Percentiles rank a stretch among this genome's conserved stretches.
These are phyloP conservation scores for Aegilops tauschii DNA, from an alignment of 176 grass and related monocot genomes.

Conservation along the genomic window DNA sequence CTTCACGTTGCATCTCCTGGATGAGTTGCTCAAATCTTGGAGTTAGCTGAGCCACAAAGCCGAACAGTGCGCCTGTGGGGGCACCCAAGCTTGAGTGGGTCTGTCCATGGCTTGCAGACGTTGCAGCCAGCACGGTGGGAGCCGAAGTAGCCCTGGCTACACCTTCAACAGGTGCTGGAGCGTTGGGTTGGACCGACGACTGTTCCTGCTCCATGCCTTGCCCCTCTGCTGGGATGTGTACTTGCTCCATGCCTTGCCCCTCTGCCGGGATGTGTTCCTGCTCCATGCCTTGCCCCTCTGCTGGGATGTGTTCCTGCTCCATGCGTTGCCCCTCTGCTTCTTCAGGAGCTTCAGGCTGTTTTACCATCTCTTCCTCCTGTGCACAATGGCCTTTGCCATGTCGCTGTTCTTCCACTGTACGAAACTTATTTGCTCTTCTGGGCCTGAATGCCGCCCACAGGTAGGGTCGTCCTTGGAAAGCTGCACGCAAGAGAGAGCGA, in stretches of 20 bases:
- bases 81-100: background rate
- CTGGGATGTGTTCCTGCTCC: background rate
- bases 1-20: background rate
- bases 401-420: background rate
- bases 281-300: background rate
- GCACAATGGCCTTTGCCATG: background rate
- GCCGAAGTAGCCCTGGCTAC: background rate
- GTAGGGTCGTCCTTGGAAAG: slow-evolving; percentile 34
- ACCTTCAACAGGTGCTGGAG: background rate
- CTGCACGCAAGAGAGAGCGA: background rate
- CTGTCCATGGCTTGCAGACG: background rate
- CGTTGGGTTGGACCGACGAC: background rate
- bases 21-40: slow-evolving; percentile 14
- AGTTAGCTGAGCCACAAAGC: background rate
- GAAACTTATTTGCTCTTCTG: background rate
- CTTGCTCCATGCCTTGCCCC: background rate
- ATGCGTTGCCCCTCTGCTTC: background rate
- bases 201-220: background rate
- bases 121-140: background rate
- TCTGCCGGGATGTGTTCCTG: background rate
- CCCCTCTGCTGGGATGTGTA: background rate
- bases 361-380: slow-evolving; percentile 13
- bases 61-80: background rate
- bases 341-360: background rate
- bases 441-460: slow-evolving; percentile 50